A percentile compares a stretch with the other conserved stretches of the same genome.
Evolutionary conservation across 2,329 filamentous ascomycete species (phyloP).

Genomic region (Akanthomyces lecanii): DNA sequence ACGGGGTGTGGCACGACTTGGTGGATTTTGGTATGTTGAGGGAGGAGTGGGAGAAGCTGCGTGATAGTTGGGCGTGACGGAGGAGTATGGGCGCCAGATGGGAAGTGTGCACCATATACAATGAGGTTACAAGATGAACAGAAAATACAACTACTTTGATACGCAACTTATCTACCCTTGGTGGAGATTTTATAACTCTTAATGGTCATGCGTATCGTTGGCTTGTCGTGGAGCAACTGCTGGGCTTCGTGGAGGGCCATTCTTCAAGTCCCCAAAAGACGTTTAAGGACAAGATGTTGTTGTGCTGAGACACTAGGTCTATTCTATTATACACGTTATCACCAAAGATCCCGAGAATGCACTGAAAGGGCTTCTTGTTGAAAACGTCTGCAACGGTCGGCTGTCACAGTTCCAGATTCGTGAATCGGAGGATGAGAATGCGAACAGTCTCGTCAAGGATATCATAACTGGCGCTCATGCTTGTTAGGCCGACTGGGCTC

Average conservation of each 20-base stretch:
- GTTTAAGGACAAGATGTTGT: slow-evolving; percentile 29
- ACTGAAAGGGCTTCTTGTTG: slow-evolving; percentile 36
- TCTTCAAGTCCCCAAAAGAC: slow-evolving; percentile 31
- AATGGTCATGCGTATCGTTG: slow-evolving; percentile 53
- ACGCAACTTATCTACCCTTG: slow-evolving; percentile 53
- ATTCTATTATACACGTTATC: slow-evolving; percentile 56
- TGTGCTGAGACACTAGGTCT: slow-evolving; percentile 32
- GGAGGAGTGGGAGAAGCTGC: no score
- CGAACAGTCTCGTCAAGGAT: neutral
- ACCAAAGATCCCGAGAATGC: slow-evolving; percentile 42
- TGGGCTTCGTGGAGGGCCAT: slow-evolving; percentile 37
- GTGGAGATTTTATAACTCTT: slow-evolving; percentile 42
- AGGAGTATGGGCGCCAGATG: no score
- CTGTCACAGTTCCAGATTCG: slow-evolving; percentile 20
- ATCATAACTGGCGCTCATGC: neutral
- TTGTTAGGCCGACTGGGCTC: neutral
- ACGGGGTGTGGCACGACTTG: no score
- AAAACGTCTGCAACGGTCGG: slow-evolving; percentile 36
- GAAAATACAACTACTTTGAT: no score
- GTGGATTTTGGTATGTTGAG: no score
- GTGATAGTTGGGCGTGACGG: no score
- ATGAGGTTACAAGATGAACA: no score
- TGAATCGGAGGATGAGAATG: neutral
- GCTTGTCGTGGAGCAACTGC: slow-evolving; percentile 39
- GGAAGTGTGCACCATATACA: no score